phyloP scores from a whole-genome alignment of 257 asterid genomes.

The Paraleonurus japonicus region DNA sequence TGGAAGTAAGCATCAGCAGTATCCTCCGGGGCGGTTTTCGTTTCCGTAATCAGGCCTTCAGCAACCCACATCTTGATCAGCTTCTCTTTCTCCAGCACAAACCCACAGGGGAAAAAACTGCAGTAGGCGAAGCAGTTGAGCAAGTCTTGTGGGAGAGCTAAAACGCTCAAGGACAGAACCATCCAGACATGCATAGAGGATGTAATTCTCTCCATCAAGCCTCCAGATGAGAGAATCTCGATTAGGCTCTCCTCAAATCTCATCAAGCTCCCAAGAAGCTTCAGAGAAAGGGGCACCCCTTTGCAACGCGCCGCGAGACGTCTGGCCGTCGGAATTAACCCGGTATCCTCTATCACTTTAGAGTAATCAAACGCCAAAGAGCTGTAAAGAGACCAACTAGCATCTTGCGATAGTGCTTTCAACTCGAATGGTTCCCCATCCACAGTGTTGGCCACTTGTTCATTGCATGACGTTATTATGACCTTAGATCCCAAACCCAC shows the following conservation, averaged over 20 bases:
- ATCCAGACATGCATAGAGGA: neutral
- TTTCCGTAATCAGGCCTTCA: conserved; percentile 1
- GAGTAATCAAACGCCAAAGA: neutral
- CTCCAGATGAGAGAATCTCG: neutral
- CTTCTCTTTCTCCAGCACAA: conserved; percentile 5
- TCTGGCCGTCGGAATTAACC: neutral
- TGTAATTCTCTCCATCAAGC: neutral
- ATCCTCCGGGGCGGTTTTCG: neutral
- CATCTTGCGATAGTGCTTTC: neutral
- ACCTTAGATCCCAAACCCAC: conserved; percentile 12
- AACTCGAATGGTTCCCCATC: neutral
- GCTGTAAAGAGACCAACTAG: conserved; percentile 13
- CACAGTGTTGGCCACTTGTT: neutral
- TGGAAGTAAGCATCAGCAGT: conserved; percentile 9
- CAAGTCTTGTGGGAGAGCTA: neutral
- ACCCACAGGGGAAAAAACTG: conserved; percentile 4
- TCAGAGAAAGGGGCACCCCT: conserved; percentile 13
- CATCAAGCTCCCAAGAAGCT: conserved; percentile 19
- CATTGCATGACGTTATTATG: neutral
- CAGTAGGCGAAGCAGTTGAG: conserved; percentile 13
- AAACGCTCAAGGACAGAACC: neutral
- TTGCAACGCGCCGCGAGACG: neutral
- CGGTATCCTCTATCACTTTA: neutral
- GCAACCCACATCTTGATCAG: conserved; percentile 21
- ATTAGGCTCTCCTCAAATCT: neutral